phyloP scores from a whole-genome alignment of 2,329 filamentous ascomycete species.

The Fonsecaea pedrosoi region DNA sequence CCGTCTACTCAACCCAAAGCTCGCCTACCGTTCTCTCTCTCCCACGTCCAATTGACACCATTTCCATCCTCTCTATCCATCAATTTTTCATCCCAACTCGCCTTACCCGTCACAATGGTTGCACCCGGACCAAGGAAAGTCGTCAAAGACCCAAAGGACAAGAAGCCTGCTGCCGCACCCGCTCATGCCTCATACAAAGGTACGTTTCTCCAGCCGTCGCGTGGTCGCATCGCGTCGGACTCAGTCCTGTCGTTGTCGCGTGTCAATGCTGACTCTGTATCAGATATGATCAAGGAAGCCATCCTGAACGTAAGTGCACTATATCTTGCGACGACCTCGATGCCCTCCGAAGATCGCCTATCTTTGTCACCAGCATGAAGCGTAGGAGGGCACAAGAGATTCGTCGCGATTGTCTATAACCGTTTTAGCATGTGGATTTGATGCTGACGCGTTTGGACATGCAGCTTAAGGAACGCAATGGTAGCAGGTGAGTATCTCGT shows the following conservation, averaged over 20 bases:
- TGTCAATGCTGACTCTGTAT: conserved; percentile 59
- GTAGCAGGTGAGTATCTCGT: conserved; percentile 65
- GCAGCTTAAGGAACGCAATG: conserved; percentile 73
- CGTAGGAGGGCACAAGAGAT: conserved; percentile 12
- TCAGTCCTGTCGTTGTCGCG: conserved; percentile 56
- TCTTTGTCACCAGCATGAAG: conserved; percentile 4
- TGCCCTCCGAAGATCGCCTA: conserved; percentile 43
- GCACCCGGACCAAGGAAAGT: conserved; percentile 62
- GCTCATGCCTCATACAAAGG: conserved; percentile 71
- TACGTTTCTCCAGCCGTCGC: conserved; percentile 58
- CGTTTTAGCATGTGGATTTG: neutral
- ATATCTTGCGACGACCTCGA: conserved; percentile 54
- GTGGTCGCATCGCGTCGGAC: conserved; percentile 53
- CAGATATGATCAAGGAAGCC: conserved; percentile 77
- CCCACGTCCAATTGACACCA: conserved; percentile 25
- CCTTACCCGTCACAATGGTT: conserved; percentile 60
- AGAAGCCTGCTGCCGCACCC: conserved; percentile 63
- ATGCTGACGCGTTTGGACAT: conserved; percentile 58
- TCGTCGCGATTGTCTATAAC: neutral
- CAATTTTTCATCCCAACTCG: conserved; percentile 29
- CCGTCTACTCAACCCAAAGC: conserved; percentile 17
- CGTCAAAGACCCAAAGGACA: conserved; percentile 45
- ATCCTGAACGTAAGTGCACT: conserved; percentile 71
- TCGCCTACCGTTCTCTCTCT: conserved; percentile 25
- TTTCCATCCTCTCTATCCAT: conserved; percentile 27